phyloP scores from a whole-genome alignment of 495 filamentous ascomycete species.

The Bryoglossum gracile region DNA sequence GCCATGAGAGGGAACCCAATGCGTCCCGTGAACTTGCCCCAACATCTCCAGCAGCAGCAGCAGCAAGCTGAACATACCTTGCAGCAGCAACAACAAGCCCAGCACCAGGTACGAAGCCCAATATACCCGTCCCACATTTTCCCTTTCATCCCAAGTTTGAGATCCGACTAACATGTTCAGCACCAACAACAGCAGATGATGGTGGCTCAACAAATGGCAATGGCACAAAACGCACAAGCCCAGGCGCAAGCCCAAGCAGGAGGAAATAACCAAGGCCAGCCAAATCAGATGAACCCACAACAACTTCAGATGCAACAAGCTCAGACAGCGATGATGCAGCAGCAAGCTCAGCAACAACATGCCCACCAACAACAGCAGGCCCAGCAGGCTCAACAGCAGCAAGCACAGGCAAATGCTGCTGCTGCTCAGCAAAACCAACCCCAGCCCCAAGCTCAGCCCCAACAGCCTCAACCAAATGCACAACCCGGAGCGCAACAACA shows the following conservation, averaged over 20 bases:
- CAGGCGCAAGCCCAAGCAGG: conserved; percentile 17
- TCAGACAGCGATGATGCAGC: conserved; percentile 23
- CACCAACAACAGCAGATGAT: conserved; percentile 27
- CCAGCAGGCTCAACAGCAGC: conserved; percentile 28
- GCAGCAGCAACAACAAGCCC: conserved; percentile 23
- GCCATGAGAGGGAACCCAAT: conserved; percentile 39
- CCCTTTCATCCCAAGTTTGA: background rate
- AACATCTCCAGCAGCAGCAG: conserved; percentile 41
- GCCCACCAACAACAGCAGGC: conserved; percentile 33
- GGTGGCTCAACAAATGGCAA: conserved; percentile 33
- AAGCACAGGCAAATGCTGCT: conserved; percentile 12
- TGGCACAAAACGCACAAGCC: conserved; percentile 30
- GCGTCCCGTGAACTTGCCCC: conserved; percentile 33
- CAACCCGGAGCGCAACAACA: conserved; percentile 31
- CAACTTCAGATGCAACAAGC: conserved; percentile 34
- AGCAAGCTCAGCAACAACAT: conserved; percentile 27
- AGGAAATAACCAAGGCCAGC: conserved; percentile 28
- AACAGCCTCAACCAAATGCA: conserved; percentile 35
- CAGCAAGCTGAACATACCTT: conserved; percentile 29
- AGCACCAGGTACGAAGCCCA: conserved; percentile 33
- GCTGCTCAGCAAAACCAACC: conserved; percentile 37
- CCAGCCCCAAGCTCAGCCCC: conserved; percentile 30
- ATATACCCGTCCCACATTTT: too few relatives aligned
- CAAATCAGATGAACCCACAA: conserved; percentile 34
- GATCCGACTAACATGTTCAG: conserved; percentile 11